Evolutionary conservation across 2,329 filamentous ascomycete genomes (phyloP).

Genomic region (Botrytis cinerea): DNA sequence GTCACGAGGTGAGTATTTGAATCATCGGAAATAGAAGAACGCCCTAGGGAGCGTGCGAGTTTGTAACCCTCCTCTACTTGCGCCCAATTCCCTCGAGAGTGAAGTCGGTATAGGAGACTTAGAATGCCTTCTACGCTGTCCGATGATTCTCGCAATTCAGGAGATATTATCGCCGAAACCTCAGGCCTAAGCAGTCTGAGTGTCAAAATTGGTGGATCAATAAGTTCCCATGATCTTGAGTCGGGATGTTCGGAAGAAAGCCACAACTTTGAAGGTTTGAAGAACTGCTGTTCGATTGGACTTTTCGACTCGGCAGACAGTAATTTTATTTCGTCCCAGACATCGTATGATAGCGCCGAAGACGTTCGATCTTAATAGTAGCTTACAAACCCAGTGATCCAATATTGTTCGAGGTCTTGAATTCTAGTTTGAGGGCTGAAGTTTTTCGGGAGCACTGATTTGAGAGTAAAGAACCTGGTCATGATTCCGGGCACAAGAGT

Average conservation of each 20-base stretch:
- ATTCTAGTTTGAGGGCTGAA: background rate
- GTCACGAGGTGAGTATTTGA: background rate
- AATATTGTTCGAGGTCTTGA: background rate
- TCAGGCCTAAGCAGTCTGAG: background rate
- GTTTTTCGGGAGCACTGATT: background rate
- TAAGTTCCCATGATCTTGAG: background rate
- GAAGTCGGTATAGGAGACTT: background rate
- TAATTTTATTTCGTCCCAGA: background rate
- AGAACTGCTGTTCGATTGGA: background rate
- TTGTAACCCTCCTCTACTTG: background rate
- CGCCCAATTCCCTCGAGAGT: accelerated
- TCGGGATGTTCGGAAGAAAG: accelerated
- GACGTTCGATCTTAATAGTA: background rate
- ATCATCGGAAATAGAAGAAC: background rate
- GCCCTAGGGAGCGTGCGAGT: background rate
- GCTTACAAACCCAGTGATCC: background rate
- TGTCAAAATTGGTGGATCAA: background rate
- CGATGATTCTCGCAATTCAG: accelerated
- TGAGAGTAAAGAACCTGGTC: background rate
- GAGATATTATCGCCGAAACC: accelerated
- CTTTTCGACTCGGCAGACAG: background rate
- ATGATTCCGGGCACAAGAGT: background rate
- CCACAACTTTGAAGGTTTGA: background rate
- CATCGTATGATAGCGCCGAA: background rate
- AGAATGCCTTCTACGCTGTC: background rate